Percentiles rank a stretch among this genome's conserved stretches.
Conservation (phyloP, 306 rosid genomes). For the Arachis stenosperma region DNA sequence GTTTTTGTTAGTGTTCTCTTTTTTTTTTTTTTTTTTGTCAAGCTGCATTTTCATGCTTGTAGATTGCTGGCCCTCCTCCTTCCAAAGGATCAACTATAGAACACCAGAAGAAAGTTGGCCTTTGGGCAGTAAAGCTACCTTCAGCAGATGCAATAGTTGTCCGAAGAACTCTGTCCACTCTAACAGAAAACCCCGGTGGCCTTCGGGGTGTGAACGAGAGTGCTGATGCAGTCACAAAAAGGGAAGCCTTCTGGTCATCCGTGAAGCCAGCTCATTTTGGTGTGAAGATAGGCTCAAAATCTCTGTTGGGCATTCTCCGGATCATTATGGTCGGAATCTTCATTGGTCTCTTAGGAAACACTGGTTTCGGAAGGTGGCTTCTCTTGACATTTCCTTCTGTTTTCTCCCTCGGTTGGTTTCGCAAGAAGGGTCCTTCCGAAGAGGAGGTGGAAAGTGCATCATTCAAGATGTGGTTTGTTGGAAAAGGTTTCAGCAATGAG, state of each 20-base stretch:
- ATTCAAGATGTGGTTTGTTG: constrained; percentile 93
- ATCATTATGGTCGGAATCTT: constrained; percentile 55
- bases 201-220: constrained; percentile 71
- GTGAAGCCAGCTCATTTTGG: constrained; percentile 91
- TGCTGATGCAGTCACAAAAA: constrained; percentile 49
- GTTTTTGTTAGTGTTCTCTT: constrained; percentile 4
- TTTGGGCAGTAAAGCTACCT: constrained; percentile 79
- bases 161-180: constrained; percentile 69
- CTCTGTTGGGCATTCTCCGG: constrained; percentile 60
- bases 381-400: constrained; percentile 73
- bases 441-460: constrained; percentile 79
- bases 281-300: constrained; percentile 74
- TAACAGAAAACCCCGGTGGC: constrained; percentile 67
- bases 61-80: constrained; percentile 87
- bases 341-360: constrained; percentile 66
- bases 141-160: constrained; percentile 83
- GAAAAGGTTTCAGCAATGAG: constrained; percentile 59
- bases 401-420: constrained; percentile 81
- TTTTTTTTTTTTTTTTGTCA: background rate
- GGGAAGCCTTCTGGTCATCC: constrained; percentile 74
- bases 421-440: constrained; percentile 79
- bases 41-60: constrained; percentile 30
- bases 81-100: constrained; percentile 61
- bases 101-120: constrained; percentile 75
- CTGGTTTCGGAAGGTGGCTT: constrained; percentile 71